Evolutionary conservation across 2,329 filamentous ascomycete genomes (phyloP).

Genomic region (Hymenoscyphus repandus): DNA sequence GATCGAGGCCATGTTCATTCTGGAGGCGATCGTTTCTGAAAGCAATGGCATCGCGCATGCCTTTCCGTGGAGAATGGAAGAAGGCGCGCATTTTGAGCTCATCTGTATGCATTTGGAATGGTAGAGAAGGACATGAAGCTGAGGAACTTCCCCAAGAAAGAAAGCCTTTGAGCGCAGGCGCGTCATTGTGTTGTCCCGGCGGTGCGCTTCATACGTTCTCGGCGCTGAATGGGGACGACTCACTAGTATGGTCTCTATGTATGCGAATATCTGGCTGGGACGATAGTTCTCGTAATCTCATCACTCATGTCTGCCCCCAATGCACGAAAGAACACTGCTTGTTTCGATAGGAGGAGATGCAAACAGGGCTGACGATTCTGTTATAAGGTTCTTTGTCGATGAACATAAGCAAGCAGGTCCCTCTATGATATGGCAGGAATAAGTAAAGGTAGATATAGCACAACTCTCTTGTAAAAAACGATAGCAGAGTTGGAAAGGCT

Average conservation of each 20-base stretch:
- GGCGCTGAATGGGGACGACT: neutral
- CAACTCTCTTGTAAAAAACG: too few species aligned
- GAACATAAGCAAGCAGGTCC: too few species aligned
- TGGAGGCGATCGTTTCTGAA: too few species aligned
- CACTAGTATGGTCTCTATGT: conserved; percentile 18
- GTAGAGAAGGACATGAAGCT: neutral
- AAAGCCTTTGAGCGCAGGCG: neutral
- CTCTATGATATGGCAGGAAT: too few species aligned
- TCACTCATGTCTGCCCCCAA: conserved; percentile 17
- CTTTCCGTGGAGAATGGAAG: too few species aligned
- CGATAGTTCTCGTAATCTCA: conserved; percentile 17
- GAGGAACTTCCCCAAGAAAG: neutral
- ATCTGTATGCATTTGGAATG: neutral
- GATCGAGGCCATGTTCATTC: too few species aligned
- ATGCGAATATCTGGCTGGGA: conserved; percentile 11
- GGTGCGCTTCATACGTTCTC: neutral
- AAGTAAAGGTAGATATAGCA: too few species aligned
- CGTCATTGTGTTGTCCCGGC: neutral
- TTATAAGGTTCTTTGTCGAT: neutral
- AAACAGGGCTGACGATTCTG: neutral
- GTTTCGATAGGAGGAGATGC: neutral
- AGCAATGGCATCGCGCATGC: too few species aligned
- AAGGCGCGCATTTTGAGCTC: too few species aligned
- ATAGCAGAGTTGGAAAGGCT: too few species aligned
- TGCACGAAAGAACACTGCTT: neutral